Base-by-base conservation (phyloP, 164 flowering plant species). In the Piper betle region DNA sequence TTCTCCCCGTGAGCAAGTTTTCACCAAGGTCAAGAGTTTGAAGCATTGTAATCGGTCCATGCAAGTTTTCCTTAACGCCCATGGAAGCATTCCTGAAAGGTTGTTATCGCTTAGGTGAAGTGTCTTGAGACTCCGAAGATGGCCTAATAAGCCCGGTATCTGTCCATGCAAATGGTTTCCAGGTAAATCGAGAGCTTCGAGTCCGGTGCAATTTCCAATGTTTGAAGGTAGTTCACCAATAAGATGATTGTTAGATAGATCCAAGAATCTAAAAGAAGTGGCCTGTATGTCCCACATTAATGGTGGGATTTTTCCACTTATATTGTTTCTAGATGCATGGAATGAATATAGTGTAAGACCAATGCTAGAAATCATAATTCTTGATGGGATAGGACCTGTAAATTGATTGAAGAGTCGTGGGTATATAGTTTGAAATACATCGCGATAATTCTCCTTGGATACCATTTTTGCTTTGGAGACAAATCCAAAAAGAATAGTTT, bases 81-180 rank as follows among this genome's bases (percentile, higher is more conserved):
- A 15, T 17, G 62, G 62, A 15, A 70, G 46, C 40, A 57, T 56
- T 11, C 66, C 60, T 12, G 59, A 46, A 12, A 71, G 37, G 17
- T 42, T 42, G 53, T 70, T 70, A 53, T 42, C 54, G 39, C 42
- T 57, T 58, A 69, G 12, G 43, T 40, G 52, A 43, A 70, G 42
- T 5, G 39, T 17, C 18, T n/a, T 13, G 19, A 68, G 66, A 0
- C 17, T 1, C 9, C 4, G 16, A 11, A 73, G 37, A 15, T 60
- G 39, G 10, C 68, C 72, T 17, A 75, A 3, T 2, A 72, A 72
- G 6, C 16, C 52, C 11, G 74, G 79, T 16, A 75, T 62, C 1
- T 15, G 18, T 5, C 78, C 75, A 2, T 70, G 63, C 3, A 68
- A 57, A 16, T 55, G 52, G 33, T 66, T 72, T 57, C 42, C 48